Percentiles rank a stretch among this genome's conserved stretches.
These are phyloP conservation scores for Staphylotrichum longicolle DNA, from an alignment of 495 filamentous ascomycete species.

Conservation along the genomic window DNA sequence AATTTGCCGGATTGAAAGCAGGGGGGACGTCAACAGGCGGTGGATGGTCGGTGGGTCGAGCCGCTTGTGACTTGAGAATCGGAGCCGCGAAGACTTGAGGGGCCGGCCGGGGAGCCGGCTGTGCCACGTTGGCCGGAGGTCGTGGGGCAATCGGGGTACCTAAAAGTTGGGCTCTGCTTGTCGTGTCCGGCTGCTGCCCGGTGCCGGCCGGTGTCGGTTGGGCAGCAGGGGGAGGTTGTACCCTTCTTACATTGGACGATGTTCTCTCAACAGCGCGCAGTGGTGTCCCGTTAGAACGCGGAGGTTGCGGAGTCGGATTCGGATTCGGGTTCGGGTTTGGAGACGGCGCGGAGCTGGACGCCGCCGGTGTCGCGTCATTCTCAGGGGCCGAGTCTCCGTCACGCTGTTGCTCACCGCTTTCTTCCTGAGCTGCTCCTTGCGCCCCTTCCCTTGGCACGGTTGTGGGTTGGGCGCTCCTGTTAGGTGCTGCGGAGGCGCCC, in stretches of 20 bases:
- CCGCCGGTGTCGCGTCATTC: background rate
- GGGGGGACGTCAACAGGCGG: constrained; percentile 1
- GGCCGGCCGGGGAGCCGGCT: background rate
- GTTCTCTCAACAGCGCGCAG: background rate
- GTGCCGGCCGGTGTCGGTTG: constrained; percentile 1
- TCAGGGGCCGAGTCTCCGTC: background rate
- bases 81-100: background rate
- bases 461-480: background rate
- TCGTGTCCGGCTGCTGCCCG: background rate
- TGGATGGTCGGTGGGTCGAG: background rate
- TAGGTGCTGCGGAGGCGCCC: background rate
- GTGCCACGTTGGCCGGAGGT: background rate
- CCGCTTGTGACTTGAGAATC: background rate
- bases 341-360: constrained; percentile 2
- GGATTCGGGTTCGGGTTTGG: background rate
- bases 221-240: background rate
- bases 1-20: constrained; percentile 13
- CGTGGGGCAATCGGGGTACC: background rate
- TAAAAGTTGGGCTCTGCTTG: background rate
- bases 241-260: background rate
- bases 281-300: background rate
- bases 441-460: background rate
- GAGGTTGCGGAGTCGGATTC: background rate
- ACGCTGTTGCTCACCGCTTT: background rate
- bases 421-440: background rate